Conservation (phyloP, 208 protist species). For the Trypanosoma vivax region DNA sequence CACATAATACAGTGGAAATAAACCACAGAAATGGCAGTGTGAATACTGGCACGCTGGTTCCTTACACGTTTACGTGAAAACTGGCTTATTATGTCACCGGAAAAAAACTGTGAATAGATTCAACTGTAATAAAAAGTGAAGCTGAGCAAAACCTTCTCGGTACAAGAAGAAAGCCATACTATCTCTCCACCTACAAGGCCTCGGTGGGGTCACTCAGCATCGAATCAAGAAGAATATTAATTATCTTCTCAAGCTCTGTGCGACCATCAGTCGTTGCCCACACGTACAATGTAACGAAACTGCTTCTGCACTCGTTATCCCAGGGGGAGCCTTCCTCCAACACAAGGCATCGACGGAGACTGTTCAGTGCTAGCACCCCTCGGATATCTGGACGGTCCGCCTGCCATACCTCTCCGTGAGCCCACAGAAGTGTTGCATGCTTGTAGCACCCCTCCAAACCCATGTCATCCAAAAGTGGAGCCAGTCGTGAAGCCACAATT, state of each 20-base stretch:
- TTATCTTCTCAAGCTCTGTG: constrained; percentile 5
- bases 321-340: constrained; percentile 34
- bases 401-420: constrained; percentile 42
- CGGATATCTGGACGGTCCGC: constrained; percentile 26
- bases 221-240: constrained; percentile 14
- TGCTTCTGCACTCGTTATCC: constrained; percentile 15
- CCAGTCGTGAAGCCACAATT: constrained; percentile 27
- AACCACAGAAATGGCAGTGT: no score
- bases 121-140: no score
- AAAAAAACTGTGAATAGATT: no score
- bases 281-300: constrained; percentile 27
- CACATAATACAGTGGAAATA: no score
- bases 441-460: constrained; percentile 27
- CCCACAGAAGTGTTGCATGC: constrained; percentile 20
- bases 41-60: no score
- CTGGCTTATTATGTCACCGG: no score
- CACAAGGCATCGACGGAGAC: constrained; percentile 29
- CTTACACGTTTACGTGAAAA: no score
- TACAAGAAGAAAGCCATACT: no score
- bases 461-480: constrained; percentile 24
- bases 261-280: constrained; percentile 14
- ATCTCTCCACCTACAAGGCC: constrained; percentile 17
- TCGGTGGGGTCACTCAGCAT: constrained; percentile 24
- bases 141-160: no score
- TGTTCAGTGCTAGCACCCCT: constrained; percentile 30